These are phyloP conservation scores for Hyphodiscus hymeniophilus DNA, from an alignment of 495 filamentous ascomycete species.

Conservation along the genomic window DNA sequence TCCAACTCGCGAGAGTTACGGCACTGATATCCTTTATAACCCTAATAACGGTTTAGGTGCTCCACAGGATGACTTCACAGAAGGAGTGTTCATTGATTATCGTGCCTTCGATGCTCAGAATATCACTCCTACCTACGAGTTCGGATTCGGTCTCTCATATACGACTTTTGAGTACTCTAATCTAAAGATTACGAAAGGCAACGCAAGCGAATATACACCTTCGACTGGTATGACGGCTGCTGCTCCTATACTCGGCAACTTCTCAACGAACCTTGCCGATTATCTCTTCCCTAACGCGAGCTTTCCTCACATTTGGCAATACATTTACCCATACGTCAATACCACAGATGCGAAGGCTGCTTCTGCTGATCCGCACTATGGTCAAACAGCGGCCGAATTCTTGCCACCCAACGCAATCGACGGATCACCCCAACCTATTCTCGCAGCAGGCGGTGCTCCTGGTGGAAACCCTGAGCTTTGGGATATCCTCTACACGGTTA, in stretches of 20 bases:
- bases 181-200: slow-evolving; percentile 43
- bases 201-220: slow-evolving; percentile 51
- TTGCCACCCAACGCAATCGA: slow-evolving; percentile 61
- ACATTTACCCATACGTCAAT: slow-evolving; percentile 92
- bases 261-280: slow-evolving; percentile 51
- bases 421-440: slow-evolving; percentile 57
- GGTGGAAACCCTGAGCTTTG: slow-evolving; percentile 82
- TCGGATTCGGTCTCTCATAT: slow-evolving; percentile 86
- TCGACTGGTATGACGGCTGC: slow-evolving; percentile 57
- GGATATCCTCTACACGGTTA: slow-evolving; percentile 71
- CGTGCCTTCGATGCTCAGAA: slow-evolving; percentile 74
- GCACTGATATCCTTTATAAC: slow-evolving; percentile 63
- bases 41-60: slow-evolving; percentile 61
- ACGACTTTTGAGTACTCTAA: slow-evolving; percentile 79
- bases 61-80: slow-evolving; percentile 75
- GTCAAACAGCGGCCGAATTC: slow-evolving; percentile 49
- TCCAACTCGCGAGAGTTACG: slow-evolving; percentile 62
- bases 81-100: slow-evolving; percentile 93
- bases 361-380: slow-evolving; percentile 62
- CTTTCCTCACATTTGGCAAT: slow-evolving; percentile 42
- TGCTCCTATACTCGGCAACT: slow-evolving; percentile 64
- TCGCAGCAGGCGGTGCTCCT: slow-evolving; percentile 55
- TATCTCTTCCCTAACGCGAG: slow-evolving; percentile 63
- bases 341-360: slow-evolving; percentile 54
- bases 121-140: slow-evolving; percentile 78